phyloP scores from a whole-genome alignment of 1,139 yeast species.

The Suhomyces choctaworum region DNA sequence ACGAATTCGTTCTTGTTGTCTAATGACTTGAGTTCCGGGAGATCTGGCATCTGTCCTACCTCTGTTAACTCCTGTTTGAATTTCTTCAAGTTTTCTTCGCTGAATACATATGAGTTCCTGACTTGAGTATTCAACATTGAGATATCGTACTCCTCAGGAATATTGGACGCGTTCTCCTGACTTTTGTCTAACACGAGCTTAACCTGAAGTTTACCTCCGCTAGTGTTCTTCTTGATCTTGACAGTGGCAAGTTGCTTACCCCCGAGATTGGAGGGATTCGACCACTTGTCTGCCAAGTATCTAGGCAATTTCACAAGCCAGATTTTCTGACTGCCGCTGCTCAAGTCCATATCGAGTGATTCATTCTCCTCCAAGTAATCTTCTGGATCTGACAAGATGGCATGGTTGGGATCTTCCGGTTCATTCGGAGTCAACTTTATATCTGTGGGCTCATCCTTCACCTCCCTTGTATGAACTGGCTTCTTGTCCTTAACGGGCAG shows the following conservation, averaged over 20 bases:
- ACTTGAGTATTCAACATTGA: constrained; percentile 76
- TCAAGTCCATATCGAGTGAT: constrained; percentile 61
- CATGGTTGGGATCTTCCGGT: constrained; percentile 26
- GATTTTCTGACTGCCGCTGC: constrained; percentile 61
- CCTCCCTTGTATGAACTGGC: background rate
- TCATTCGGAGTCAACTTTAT: constrained; percentile 20
- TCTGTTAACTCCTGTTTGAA: constrained; percentile 60
- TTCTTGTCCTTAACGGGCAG: constrained; percentile 8
- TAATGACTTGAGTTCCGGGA: constrained; percentile 41
- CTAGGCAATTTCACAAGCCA: constrained; percentile 93
- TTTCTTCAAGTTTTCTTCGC: constrained; percentile 78
- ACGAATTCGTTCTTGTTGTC: constrained; percentile 24
- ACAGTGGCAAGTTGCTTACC: constrained; percentile 84
- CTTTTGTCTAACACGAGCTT: constrained; percentile 54
- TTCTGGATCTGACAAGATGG: constrained; percentile 47
- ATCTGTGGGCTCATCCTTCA: constrained; percentile 10
- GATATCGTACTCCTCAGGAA: constrained; percentile 86
- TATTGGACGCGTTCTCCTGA: constrained; percentile 34
- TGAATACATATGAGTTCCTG: constrained; percentile 83
- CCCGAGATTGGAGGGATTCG: constrained; percentile 56
- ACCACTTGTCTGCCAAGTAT: constrained; percentile 82
- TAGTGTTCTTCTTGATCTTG: constrained; percentile 56
- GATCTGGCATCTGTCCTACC: constrained; percentile 49
- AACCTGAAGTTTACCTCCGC: constrained; percentile 52
- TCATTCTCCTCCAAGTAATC: constrained; percentile 55